These are phyloP conservation scores for Capronia americana DNA, from an alignment of 2,329 filamentous ascomycete species.

Conservation along the genomic window DNA sequence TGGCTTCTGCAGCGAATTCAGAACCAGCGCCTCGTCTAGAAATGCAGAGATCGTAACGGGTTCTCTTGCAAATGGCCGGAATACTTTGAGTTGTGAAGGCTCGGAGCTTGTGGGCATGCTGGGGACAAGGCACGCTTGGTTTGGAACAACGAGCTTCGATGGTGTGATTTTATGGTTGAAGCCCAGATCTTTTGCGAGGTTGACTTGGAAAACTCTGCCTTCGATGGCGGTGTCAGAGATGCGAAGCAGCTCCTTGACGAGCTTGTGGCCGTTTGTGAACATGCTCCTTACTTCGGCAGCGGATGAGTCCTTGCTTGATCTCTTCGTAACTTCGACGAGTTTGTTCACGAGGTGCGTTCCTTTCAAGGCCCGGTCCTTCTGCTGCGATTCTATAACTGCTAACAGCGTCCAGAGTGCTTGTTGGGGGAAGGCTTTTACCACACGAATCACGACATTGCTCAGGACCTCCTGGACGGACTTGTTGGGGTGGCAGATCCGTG, in stretches of 20 bases:
- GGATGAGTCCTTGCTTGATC: constrained; percentile 48
- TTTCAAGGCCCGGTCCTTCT: constrained; percentile 68
- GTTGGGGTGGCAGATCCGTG: constrained; percentile 91
- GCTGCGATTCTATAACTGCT: constrained; percentile 81
- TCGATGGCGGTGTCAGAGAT: constrained; percentile 82
- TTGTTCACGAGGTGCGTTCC: constrained; percentile 54
- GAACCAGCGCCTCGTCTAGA: constrained; percentile 83
- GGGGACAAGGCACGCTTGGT: constrained; percentile 82
- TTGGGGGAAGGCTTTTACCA: constrained; percentile 84
- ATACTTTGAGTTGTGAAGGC: constrained; percentile 68
- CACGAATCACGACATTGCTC: constrained; percentile 79
- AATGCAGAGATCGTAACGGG: constrained; percentile 82
- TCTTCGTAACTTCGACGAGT: constrained; percentile 53
- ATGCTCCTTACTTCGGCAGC: constrained; percentile 70
- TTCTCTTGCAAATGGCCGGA: constrained; percentile 86
- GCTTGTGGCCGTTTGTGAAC: constrained; percentile 78
- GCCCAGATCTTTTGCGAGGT: constrained; percentile 75
- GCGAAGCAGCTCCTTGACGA: constrained; percentile 79
- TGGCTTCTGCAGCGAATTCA: constrained; percentile 90
- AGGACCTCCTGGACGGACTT: constrained; percentile 76
- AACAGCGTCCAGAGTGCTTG: constrained; percentile 92
- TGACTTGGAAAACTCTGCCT: constrained; percentile 73
- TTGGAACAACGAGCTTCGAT: constrained; percentile 84
- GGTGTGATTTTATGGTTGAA: constrained; percentile 86
- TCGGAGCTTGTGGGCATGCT: constrained; percentile 77